phyloP scores from a whole-genome alignment of 2,329 filamentous ascomycete genomes.

The Daldinia sp. region DNA sequence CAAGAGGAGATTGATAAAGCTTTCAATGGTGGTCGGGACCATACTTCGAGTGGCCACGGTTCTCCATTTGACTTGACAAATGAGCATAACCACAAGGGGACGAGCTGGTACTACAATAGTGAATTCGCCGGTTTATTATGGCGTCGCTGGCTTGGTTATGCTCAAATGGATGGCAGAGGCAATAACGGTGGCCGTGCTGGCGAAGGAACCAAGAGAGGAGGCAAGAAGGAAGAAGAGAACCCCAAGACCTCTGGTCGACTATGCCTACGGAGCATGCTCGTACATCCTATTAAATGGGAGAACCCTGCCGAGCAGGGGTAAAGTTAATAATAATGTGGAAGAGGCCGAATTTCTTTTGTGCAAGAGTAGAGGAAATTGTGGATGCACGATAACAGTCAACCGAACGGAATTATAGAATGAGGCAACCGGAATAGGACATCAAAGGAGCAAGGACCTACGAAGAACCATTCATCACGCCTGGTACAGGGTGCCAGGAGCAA shows the following conservation, averaged over 20 bases:
- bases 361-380: conserved; percentile 25
- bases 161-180: conserved; percentile 61
- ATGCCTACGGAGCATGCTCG: conserved; percentile 80
- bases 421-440: conserved; percentile 28
- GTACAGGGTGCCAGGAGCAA: conserved; percentile 34
- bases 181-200: conserved; percentile 58
- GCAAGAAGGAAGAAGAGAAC: conserved; percentile 59
- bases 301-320: conserved; percentile 55
- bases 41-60: conserved; percentile 69
- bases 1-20: conserved; percentile 74
- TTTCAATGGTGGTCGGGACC: conserved; percentile 79
- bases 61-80: conserved; percentile 73
- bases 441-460: conserved; percentile 24
- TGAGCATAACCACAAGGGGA: conserved; percentile 84
- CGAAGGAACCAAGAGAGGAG: conserved; percentile 58
- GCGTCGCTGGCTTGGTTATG: conserved; percentile 76
- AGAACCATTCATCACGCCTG: conserved; percentile 34
- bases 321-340: conserved; percentile 29
- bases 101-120: conserved; percentile 85
- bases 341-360: conserved; percentile 31
- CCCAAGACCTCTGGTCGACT: conserved; percentile 66
- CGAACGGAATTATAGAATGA: conserved; percentile 34
- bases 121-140: conserved; percentile 81
- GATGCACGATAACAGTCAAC: conserved; percentile 18
- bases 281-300: conserved; percentile 82